phyloP scores from a whole-genome alignment of 2,329 filamentous ascomycete species.

The Trichoderma asperellum region DNA sequence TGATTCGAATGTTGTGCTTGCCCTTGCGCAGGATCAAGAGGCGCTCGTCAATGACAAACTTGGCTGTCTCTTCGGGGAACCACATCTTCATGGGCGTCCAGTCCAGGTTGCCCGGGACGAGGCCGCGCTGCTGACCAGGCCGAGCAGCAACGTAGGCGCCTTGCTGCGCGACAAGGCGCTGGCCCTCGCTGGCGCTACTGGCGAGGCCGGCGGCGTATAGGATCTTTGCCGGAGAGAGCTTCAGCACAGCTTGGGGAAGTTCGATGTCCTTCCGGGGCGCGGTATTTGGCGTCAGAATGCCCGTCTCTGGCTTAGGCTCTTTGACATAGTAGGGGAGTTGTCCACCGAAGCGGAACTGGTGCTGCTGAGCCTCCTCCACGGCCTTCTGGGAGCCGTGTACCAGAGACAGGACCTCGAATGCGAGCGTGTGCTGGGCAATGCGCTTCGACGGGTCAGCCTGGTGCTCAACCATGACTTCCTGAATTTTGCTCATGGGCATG shows the following conservation, averaged over 20 bases:
- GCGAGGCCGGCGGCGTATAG: constrained; percentile 64
- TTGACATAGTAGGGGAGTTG: constrained; percentile 39
- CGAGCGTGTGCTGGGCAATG: constrained; percentile 80
- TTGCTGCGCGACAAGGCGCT: constrained; percentile 58
- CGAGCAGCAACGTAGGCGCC: constrained; percentile 65
- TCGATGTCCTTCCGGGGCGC: constrained; percentile 58
- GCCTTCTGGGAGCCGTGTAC: constrained; percentile 74
- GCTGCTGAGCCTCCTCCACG: constrained; percentile 60
- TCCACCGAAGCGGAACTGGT: constrained; percentile 54
- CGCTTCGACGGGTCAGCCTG: constrained; percentile 69
- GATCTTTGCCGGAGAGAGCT: constrained; percentile 61
- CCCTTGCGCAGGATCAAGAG: constrained; percentile 65
- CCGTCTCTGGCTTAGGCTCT: constrained; percentile 38
- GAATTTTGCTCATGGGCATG: constrained; percentile 71
- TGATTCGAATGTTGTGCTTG: constrained; percentile 65
- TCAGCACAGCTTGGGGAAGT: constrained; percentile 62
- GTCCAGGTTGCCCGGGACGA: constrained; percentile 56
- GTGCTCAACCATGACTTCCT: constrained; percentile 69
- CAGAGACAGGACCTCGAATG: constrained; percentile 78
- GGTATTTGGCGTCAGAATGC: constrained; percentile 50
- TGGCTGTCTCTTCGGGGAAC: constrained; percentile 59
- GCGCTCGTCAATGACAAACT: constrained; percentile 63
- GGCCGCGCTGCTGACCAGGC: constrained; percentile 49
- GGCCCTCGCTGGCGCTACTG: constrained; percentile 58
- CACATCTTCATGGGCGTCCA: constrained; percentile 67